Evolutionary conservation across 2,329 filamentous ascomycete species (phyloP), one percentile per base, ranked within the genome.

Genomic region (Exophiala spinifera): DNA sequence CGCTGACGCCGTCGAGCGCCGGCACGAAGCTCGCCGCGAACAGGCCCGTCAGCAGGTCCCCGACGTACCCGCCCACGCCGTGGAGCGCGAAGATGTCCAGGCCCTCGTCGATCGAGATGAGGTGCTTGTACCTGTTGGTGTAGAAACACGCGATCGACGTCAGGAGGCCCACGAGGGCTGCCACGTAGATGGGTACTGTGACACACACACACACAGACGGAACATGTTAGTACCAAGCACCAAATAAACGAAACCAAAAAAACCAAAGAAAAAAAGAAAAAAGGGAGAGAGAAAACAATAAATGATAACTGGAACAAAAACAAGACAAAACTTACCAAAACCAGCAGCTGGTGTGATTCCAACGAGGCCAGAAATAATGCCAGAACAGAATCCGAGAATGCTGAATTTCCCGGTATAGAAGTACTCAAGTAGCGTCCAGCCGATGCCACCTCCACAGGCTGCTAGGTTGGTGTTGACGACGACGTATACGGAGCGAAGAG

Each of bases 41-140:
- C 28, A 83, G 70, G 2, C 81, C 81, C 0, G 80, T 83, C 10
- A 83, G 64, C 43, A 83, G 70, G 25, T 79, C 76, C 10, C 81
- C 81, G 0, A 83, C 73, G 60, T 78, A 76, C 10, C 81, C 81
- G 17, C 80, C 80, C 1, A 83, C 70, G 19, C 80, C 80, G 61
- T 84, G 81, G 28, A 83, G 74, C 20, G 79, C 79, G 56, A 83
- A 83, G 46, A 83, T 80, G 55, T 83, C 80, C 48, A 83, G 72
- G 1, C 79, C 79, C 42, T 83, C 80, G 56, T 83, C 81, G 10
- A 83, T 72, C 2, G 72, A 70, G 5, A 82, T 67, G 56, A 79
- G 69, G 44, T 80, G 69, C 60, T 82, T 81, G 60, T 76, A 66
- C 48, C 74, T 70, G 49, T 74, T 75, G 7, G 74, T 67, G 54